Percentiles rank a stretch among this genome's conserved stretches.
Evolutionary conservation across 352 stramenopile species (phyloP).

Genomic region (Pythium dissimile): DNA sequence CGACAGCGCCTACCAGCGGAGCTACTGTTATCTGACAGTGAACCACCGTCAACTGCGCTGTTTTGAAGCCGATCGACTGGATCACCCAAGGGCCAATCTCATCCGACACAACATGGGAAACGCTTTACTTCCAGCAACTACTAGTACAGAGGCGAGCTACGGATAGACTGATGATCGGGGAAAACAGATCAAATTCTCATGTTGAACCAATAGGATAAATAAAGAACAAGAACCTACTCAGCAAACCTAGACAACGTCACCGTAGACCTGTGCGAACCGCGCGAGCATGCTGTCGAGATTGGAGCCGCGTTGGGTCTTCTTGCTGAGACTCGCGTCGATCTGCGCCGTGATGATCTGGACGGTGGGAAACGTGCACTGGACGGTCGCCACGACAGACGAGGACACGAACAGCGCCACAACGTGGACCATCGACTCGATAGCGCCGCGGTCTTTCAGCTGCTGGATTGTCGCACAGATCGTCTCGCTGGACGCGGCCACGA

Average conservation of each 20-base stretch:
- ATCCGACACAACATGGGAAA: no score
- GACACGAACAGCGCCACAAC: slow-evolving; percentile 39
- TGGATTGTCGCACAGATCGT: slow-evolving; percentile 33
- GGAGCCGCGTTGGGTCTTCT: slow-evolving; percentile 3
- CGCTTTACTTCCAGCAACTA: no score
- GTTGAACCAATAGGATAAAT: no score
- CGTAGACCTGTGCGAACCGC: slow-evolving; percentile 8
- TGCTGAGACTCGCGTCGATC: slow-evolving; percentile 18
- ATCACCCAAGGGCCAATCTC: no score
- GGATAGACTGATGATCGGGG: no score
- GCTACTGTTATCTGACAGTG: no score
- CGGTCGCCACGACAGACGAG: slow-evolving; percentile 27
- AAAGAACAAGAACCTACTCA: no score
- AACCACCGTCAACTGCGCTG: no score
- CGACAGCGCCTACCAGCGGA: no score
- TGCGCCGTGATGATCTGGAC: slow-evolving; percentile 27
- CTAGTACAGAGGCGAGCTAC: no score
- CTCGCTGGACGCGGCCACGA: slow-evolving; percentile 29
- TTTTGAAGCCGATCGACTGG: no score
- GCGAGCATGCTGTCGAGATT: slow-evolving; percentile 2
- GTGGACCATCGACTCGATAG: slow-evolving; percentile 39
- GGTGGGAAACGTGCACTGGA: slow-evolving; percentile 30
- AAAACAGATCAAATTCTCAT: no score
- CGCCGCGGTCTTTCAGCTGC: slow-evolving; percentile 31
- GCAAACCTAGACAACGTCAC: neutral